Evolutionary conservation across 331 rosid species (phyloP).

Genomic region (Prunus yedoensis): DNA sequence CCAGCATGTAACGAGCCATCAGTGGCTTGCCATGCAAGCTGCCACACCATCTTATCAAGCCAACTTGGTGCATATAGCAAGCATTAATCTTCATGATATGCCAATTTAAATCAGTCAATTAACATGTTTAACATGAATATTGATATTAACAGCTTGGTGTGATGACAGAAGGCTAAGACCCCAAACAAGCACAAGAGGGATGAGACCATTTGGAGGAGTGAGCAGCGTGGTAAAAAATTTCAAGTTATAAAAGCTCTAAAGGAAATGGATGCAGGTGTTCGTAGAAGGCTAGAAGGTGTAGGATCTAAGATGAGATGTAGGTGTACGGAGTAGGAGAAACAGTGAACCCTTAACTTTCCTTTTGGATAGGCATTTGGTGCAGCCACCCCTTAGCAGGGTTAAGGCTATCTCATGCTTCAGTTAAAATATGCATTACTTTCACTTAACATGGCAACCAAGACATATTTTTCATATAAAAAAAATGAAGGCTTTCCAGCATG

Average conservation of each 20-base stretch:
- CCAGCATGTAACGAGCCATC: no score
- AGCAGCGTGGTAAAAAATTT: not conserved
- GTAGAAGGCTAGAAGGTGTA: not conserved
- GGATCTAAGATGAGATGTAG: not conserved
- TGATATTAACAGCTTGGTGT: no score
- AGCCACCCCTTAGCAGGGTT: not conserved
- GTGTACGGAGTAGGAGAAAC: not conserved
- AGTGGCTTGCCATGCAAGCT: no score
- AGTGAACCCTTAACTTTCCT: not conserved
- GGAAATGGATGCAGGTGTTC: not conserved
- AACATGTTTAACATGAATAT: no score
- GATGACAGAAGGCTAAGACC: no score
- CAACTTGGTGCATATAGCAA: no score
- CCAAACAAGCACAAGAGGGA: no score
- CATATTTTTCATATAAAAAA: not conserved
- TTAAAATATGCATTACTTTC: not conserved
- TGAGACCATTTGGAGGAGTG: no score
- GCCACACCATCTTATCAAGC: no score
- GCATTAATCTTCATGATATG: no score
- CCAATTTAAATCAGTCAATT: no score
- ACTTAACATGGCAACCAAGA: constrained; percentile 1
- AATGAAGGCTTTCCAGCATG: not conserved
- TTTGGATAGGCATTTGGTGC: no score
- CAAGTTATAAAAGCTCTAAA: not conserved
- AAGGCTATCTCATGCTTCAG: not conserved